Percentiles rank a stretch among this genome's conserved stretches.
These are phyloP conservation scores for Podosphaera xanthii DNA, from an alignment of 2,329 filamentous ascomycete species.

Conservation along the genomic window DNA sequence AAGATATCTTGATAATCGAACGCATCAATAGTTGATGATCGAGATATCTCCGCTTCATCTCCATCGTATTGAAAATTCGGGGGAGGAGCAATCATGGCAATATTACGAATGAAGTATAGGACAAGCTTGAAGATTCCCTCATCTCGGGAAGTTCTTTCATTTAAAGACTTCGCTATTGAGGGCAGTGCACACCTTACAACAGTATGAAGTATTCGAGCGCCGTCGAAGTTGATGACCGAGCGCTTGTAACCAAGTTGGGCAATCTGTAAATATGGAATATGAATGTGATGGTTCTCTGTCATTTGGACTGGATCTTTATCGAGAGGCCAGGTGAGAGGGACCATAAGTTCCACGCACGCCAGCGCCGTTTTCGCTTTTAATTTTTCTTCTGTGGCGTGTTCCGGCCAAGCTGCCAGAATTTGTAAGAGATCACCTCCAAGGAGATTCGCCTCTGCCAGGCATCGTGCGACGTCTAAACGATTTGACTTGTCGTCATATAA, in stretches of 20 bases:
- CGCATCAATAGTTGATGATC: slow-evolving; percentile 68
- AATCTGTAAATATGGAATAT: slow-evolving; percentile 71
- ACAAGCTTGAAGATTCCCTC: slow-evolving; percentile 83
- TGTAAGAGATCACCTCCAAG: slow-evolving; percentile 74
- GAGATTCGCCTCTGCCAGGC: slow-evolving; percentile 78
- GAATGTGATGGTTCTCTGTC: slow-evolving; percentile 80
- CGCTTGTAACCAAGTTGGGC: slow-evolving; percentile 81
- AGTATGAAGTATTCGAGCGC: slow-evolving; percentile 53
- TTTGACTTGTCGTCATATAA: slow-evolving; percentile 86
- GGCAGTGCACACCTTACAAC: slow-evolving; percentile 64
- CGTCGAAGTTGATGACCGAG: slow-evolving; percentile 64
- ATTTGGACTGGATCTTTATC: slow-evolving; percentile 58
- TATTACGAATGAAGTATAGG: slow-evolving; percentile 72
- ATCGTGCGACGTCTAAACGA: slow-evolving; percentile 83
- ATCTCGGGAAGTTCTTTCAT: slow-evolving; percentile 56
- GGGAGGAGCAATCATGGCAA: slow-evolving; percentile 62
- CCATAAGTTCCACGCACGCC: slow-evolving; percentile 72
- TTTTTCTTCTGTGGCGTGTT: slow-evolving; percentile 46
- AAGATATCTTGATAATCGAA: slow-evolving; percentile 86
- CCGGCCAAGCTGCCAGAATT: slow-evolving; percentile 65
- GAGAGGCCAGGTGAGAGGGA: slow-evolving; percentile 84
- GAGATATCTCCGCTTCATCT: slow-evolving; percentile 75
- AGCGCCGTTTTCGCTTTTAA: slow-evolving; percentile 60
- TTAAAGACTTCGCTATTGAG: slow-evolving; percentile 56
- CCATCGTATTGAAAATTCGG: slow-evolving; percentile 52